Conservation (phyloP, 73 alveolate species). For the Paramecium caudatum region DNA sequence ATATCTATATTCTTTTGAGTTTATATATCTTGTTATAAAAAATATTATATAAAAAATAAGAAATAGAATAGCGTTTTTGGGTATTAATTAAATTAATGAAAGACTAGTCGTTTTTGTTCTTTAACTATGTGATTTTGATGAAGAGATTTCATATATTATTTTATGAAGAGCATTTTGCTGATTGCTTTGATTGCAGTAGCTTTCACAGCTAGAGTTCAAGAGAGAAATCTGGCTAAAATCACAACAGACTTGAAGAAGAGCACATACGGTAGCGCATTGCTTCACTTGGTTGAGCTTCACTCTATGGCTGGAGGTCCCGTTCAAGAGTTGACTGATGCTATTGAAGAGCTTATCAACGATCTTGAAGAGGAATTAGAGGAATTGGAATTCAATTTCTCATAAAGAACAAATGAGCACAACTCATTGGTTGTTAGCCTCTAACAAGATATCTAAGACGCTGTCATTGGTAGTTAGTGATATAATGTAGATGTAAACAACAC, state of each 20-base stretch:
- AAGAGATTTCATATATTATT: background rate
- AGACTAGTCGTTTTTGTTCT: slow-evolving; percentile 48
- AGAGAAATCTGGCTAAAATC: slow-evolving; percentile 66
- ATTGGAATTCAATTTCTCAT: slow-evolving; percentile 56
- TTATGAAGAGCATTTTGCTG: slow-evolving; percentile 31
- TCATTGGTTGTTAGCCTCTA: slow-evolving; percentile 24
- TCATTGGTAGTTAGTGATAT: slow-evolving; percentile 15
- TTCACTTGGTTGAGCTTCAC: slow-evolving; percentile 63
- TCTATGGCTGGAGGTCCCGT: slow-evolving; percentile 70
- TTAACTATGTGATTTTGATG: slow-evolving; percentile 13
- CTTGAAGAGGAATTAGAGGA: slow-evolving; percentile 48
- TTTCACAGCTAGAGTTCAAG: slow-evolving; percentile 60
- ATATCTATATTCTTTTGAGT: too few relatives aligned
- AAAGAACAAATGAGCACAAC: slow-evolving; percentile 63
- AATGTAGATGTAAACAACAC: slow-evolving; percentile 57
- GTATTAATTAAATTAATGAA: slow-evolving; percentile 20
- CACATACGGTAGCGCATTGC: slow-evolving; percentile 58
- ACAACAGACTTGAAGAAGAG: slow-evolving; percentile 33
- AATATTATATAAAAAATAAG: too few relatives aligned
- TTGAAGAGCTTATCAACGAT: slow-evolving; percentile 64
- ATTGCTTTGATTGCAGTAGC: slow-evolving; percentile 56
- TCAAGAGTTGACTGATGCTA: slow-evolving; percentile 61
- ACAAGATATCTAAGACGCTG: slow-evolving; percentile 65
- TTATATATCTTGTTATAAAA: too few relatives aligned
- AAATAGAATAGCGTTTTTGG: slow-evolving; percentile 40